Conservation (phyloP, 2,329 filamentous ascomycete genomes). For the Tetracladium maxilliforme region DNA sequence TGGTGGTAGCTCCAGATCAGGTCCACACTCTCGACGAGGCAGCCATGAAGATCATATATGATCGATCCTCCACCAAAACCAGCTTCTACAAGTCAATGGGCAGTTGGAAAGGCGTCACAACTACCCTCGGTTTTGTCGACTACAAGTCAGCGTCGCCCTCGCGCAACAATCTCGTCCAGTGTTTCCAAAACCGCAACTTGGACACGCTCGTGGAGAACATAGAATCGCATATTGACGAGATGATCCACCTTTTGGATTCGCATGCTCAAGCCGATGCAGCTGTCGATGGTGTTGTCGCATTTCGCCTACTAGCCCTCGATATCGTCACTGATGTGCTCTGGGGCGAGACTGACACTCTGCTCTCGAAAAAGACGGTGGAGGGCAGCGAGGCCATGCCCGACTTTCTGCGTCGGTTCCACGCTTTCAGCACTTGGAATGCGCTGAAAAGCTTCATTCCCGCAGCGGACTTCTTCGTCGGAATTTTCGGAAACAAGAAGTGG, state of each 20-base stretch:
- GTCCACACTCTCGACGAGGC: slow-evolving; percentile 1
- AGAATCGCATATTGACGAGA: slow-evolving; percentile 1
- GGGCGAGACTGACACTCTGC: slow-evolving; percentile 1
- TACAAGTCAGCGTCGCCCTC: background rate
- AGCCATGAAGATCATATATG: slow-evolving; percentile 2
- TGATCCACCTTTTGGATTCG: no score
- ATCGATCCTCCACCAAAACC: slow-evolving; percentile 1
- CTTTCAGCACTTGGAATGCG: slow-evolving; percentile 2
- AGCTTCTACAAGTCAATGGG: slow-evolving; percentile 1
- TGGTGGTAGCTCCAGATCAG: no score
- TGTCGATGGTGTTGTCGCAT: slow-evolving; percentile 1
- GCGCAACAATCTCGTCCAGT: slow-evolving; percentile 1
- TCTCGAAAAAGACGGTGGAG: background rate
- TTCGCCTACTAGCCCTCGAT: slow-evolving; percentile 1
- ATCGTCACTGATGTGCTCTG: slow-evolving; percentile 2
- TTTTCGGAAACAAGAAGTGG: no score
- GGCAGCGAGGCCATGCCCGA: no score
- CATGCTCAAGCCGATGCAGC: background rate
- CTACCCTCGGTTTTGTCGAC: slow-evolving; percentile 1
- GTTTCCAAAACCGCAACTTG: slow-evolving; percentile 1
- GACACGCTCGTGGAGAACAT: slow-evolving; percentile 1
- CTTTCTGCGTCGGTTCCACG: slow-evolving; percentile 1
- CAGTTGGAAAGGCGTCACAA: slow-evolving; percentile 2
- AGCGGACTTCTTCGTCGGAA: no score
- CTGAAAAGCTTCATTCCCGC: no score